Conservation (phyloP, 208 protist species). For the Trichomonas vaginalis region DNA sequence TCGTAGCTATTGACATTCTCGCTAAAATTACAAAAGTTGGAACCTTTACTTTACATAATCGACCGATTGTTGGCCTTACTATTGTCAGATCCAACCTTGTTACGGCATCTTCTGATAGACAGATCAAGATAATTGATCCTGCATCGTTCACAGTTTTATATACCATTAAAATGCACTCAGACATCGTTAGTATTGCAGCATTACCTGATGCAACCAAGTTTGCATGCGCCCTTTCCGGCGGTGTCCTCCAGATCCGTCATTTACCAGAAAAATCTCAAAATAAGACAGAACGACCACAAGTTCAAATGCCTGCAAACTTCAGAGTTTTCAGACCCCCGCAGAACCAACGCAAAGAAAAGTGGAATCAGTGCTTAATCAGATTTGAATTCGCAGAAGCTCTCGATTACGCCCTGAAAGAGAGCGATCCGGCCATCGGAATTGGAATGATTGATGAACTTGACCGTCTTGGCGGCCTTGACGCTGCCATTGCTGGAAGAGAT, state of each 20-base stretch:
- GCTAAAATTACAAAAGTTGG: neutral
- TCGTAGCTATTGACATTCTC: neutral
- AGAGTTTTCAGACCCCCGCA: neutral
- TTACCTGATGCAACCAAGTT: neutral
- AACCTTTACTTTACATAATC: neutral
- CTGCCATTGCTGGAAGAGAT: neutral
- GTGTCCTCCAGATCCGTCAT: neutral
- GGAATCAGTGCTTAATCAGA: neutral
- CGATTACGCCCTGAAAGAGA: neutral
- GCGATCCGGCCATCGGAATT: neutral
- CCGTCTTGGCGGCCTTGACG: neutral
- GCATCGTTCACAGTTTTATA: neutral
- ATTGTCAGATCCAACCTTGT: neutral
- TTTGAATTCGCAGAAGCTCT: neutral
- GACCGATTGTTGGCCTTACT: conserved; percentile 1
- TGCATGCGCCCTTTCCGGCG: neutral
- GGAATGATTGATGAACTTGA: conserved; percentile 14
- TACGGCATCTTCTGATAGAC: neutral
- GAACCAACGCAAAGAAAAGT: neutral
- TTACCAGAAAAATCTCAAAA: neutral
- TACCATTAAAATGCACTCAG: neutral
- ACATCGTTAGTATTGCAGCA: neutral
- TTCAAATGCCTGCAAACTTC: neutral
- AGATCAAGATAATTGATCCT: neutral
- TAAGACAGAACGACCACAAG: neutral